Conservation (phyloP, 2,329 filamentous ascomycete species). For the Xylaria sp. region DNA sequence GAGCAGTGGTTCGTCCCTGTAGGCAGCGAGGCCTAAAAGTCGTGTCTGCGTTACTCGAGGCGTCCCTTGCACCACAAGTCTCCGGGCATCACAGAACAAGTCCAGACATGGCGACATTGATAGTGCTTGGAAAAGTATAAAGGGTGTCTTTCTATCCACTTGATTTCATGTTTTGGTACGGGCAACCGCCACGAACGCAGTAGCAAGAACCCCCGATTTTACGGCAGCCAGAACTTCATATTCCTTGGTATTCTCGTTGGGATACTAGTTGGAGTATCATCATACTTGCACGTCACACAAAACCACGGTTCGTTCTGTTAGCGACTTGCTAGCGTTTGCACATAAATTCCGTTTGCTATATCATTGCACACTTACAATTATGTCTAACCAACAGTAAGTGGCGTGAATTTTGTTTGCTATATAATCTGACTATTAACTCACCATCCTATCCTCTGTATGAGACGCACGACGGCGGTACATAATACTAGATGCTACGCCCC, state of each 20-base stretch:
- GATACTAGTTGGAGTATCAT: background rate
- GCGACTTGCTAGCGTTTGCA: background rate
- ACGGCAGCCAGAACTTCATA: background rate
- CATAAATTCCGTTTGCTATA: background rate
- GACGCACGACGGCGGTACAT: too few relatives aligned
- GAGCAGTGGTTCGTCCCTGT: constrained; percentile 14
- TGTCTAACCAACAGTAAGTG: too few relatives aligned
- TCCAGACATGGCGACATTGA: background rate
- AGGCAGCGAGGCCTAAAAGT: constrained; percentile 2
- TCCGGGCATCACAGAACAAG: background rate
- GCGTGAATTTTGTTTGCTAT: too few relatives aligned
- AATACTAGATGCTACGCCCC: background rate
- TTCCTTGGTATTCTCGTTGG: too few relatives aligned
- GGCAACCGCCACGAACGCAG: background rate
- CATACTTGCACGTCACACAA: background rate
- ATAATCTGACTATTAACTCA: too few relatives aligned
- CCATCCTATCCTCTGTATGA: too few relatives aligned
- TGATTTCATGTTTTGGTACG: background rate
- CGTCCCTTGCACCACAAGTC: background rate
- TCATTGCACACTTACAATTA: background rate
- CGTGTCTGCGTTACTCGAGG: background rate
- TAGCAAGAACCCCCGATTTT: background rate
- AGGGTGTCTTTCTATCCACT: background rate
- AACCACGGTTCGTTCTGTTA: background rate
- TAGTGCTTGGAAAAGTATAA: background rate